Base-by-base conservation (phyloP, 768 basidiomycete species). In the Termitomyces titanicus region DNA sequence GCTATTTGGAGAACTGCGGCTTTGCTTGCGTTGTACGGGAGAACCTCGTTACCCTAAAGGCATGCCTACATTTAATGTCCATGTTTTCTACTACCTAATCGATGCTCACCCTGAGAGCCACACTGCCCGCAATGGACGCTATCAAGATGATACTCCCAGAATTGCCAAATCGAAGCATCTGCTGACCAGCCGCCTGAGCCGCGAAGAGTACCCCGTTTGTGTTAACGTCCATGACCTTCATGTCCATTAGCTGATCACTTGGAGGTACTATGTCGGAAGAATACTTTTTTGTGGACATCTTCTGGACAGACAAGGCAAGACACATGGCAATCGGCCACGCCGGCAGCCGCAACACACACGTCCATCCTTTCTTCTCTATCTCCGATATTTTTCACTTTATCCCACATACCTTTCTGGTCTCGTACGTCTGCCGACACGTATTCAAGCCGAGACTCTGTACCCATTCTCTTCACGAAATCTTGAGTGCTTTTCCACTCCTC, bases 1-100 rank as follows among this genome's bases (percentile, higher is more conserved):
- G 74, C 82, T 85, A 89, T 88, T 68, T 90, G 89, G 38, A 89
- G 68, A 17, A 91, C 86, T 8, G 82, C 88, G 1, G 84, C 79
- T 69, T 91, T 90, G 70, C 84, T 86, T 46, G 80, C 76, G 68
- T 89, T 88, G 70, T 91, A 91, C 12, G 84, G 79, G 45, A 83
- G 78, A 83, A 83, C 86, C 0, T 81, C 77, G 60, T 2, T 5
- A 17, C 12, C n/a, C 29, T 46, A 18, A 7, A 46, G n/a, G 29
- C 9, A 29, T 4, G 29, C 29, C 3, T 29, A 3, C 29, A 29
- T 29, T 9, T 9, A 29, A 29, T 29, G 9, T 29, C 5, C 29
- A 29, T 3, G 5, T 29, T 29, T 29, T 29, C n/a, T 2, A 10
- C 39, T 5, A 8, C 18, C n/a, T n/a, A 10, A 39, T 27, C 25